These are phyloP conservation scores for Chytriomyces sp. DNA, from an alignment of 192 early-diverging fungal species.

Conservation along the genomic window DNA sequence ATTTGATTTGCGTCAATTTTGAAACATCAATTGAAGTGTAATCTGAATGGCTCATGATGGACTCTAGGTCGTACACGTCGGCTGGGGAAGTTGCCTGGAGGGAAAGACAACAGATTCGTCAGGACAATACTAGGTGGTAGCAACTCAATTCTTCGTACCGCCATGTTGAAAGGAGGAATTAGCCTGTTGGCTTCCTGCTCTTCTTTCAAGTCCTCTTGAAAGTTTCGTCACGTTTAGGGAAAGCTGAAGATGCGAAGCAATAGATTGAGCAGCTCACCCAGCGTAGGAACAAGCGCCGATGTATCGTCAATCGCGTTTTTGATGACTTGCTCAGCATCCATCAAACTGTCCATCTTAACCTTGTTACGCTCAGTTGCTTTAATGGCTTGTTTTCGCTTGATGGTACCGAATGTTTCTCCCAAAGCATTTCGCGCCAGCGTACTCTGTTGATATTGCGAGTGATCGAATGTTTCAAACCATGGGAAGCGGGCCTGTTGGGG, in stretches of 20 bases:
- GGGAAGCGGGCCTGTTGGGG: too few relatives aligned
- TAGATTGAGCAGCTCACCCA: background rate
- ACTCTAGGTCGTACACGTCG: slow-evolving; percentile 82
- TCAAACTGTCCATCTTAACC: slow-evolving; percentile 74
- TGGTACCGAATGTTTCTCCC: slow-evolving; percentile 92
- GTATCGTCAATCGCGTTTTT: slow-evolving; percentile 67
- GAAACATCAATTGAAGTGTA: slow-evolving; percentile 69
- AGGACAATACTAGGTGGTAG: too few relatives aligned
- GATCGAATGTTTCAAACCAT: background rate
- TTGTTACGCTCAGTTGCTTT: slow-evolving; percentile 83
- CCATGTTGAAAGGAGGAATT: slow-evolving; percentile 76
- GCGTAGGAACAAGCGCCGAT: slow-evolving; percentile 8
- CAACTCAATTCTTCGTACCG: slow-evolving; percentile 26
- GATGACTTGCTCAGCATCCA: slow-evolving; percentile 68
- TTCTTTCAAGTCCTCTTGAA: slow-evolving; percentile 59
- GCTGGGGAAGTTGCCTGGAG: slow-evolving; percentile 62
- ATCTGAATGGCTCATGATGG: slow-evolving; percentile 69
- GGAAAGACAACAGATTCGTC: background rate
- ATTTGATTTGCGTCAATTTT: slow-evolving; percentile 44
- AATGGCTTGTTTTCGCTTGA: slow-evolving; percentile 84
- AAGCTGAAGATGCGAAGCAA: background rate
- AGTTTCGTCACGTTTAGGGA: slow-evolving; percentile 26
- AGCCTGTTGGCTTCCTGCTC: slow-evolving; percentile 54
- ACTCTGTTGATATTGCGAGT: slow-evolving; percentile 47
- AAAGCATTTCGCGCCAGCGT: slow-evolving; percentile 74